Evolutionary conservation across 345 rosid genomes (phyloP), one percentile per base, ranked within the genome.

Genomic region (Citrus sp.): DNA sequence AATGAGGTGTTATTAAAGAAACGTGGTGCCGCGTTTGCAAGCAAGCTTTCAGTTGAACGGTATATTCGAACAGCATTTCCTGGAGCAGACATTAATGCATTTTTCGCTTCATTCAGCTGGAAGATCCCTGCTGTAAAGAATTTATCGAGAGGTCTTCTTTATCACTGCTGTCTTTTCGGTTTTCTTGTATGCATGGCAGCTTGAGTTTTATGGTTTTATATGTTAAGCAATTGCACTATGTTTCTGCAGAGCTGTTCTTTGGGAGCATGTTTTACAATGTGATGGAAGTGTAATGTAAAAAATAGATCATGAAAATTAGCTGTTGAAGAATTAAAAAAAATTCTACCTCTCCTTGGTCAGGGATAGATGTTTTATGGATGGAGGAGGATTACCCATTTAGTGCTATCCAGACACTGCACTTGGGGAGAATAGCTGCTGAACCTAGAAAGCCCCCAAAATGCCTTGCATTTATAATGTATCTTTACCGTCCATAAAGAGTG

Each of bases 91-190:
- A 64, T 92, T 54, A 9, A 66, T 35, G 86, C 86, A 54, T 93
- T 93, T 83, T 90, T 92, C 58, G 83, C 88, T 73, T 93, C 94
- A 16, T 93, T 93, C 81, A 85, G 82, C 83, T 93, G 98, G 98
- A 85, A 28, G 71, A 80, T 93, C 54, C 98, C 94, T 3, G 38
- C 87, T 73, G 68, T 61, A 42, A 80, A 79, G 77, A 75, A 58
- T 21, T 46, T 35, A 30, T 64, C 74, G 4, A 60, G 49, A 71
- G 95, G 94, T 90, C 72, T 84, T 92, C 54, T 70, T 86, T 34
- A 60, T 63, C 42, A 70, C 67, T 76, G 60, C 63, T 14, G 72
- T 28, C 37, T 76, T 70, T 25, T 51, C 27, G 1, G 28, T 27
- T 8, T 24, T 24, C 63, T 49, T 28, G 19, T 28, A 42, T 46